These are phyloP conservation scores for Pseudogymnoascus destructans DNA, from an alignment of 2,329 filamentous ascomycete species.

Conservation along the genomic window DNA sequence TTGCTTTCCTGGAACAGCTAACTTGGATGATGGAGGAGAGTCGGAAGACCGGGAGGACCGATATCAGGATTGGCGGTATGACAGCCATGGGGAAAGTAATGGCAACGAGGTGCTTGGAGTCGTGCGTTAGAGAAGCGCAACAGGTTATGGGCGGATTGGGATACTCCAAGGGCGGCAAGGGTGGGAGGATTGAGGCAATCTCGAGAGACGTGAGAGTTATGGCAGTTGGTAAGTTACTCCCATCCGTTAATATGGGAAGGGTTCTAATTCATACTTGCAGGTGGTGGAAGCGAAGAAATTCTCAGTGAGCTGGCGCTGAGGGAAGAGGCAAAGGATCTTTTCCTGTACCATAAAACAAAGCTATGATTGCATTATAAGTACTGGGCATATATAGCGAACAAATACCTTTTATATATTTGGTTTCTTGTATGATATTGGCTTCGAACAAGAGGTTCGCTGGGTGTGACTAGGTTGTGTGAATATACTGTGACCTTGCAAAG, in stretches of 20 bases:
- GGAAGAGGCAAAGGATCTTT: slow-evolving; percentile 24
- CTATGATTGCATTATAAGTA: neutral
- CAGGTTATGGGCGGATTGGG: slow-evolving; percentile 41
- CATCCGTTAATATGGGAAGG: neutral
- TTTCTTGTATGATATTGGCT: neutral
- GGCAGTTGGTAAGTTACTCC: slow-evolving; percentile 25
- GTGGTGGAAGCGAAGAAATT: slow-evolving; percentile 26
- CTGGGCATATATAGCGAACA: neutral
- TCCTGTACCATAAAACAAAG: slow-evolving; percentile 7
- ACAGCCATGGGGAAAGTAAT: slow-evolving; percentile 40
- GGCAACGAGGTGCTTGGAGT: slow-evolving; percentile 38
- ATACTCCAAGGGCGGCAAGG: slow-evolving; percentile 37
- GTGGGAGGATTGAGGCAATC: slow-evolving; percentile 39
- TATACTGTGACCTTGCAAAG: neutral
- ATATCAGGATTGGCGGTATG: slow-evolving; percentile 36
- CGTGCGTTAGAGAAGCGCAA: slow-evolving; percentile 40
- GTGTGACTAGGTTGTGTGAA: neutral
- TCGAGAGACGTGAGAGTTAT: slow-evolving; percentile 38
- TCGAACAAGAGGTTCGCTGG: neutral
- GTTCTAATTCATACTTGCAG: slow-evolving; percentile 14
- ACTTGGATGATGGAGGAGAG: slow-evolving; percentile 29
- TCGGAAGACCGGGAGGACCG: slow-evolving; percentile 10
- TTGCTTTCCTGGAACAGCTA: slow-evolving; percentile 49
- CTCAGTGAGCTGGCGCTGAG: slow-evolving; percentile 24
- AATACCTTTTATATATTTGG: neutral